These are phyloP conservation scores for Paramecium sonneborni DNA, from an alignment of 73 alveolate genomes.

Conservation along the genomic window DNA sequence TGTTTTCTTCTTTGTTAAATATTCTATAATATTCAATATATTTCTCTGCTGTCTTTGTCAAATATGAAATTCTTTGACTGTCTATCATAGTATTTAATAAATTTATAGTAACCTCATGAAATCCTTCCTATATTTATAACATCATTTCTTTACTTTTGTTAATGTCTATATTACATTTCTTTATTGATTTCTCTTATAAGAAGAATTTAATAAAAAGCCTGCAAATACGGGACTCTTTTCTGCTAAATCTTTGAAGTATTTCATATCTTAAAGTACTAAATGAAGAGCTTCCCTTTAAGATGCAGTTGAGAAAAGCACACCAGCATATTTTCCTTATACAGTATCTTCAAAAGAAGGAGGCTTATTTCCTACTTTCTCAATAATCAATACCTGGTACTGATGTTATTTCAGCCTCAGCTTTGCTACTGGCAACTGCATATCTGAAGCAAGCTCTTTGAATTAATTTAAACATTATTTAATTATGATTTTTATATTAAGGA, in stretches of 20 bases:
- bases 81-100: constrained; percentile 75
- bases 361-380: background rate
- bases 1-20: constrained; percentile 73
- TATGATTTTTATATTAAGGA: background rate
- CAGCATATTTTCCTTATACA: constrained; percentile 79
- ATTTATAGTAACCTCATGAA: constrained; percentile 68
- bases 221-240: constrained; percentile 66
- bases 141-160: constrained; percentile 34
- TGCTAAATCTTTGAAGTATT: constrained; percentile 64
- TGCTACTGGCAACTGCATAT: constrained; percentile 12
- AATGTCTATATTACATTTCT: constrained; percentile 68
- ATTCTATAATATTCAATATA: constrained; percentile 75
- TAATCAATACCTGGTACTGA: constrained; percentile 31
- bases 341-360: constrained; percentile 78
- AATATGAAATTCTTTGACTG: constrained; percentile 73
- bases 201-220: constrained; percentile 66
- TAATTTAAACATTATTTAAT: background rate
- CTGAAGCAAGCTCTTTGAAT: background rate
- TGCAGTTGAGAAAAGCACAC: constrained; percentile 81
- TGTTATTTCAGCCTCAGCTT: constrained; percentile 40
- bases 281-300: constrained; percentile 68
- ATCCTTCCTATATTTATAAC: constrained; percentile 52
- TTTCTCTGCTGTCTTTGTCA: constrained; percentile 73
- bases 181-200: constrained; percentile 62
- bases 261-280: constrained; percentile 74